Conservation (phyloP, 495 filamentous ascomycete species). For the Penicillium nucicola region DNA sequence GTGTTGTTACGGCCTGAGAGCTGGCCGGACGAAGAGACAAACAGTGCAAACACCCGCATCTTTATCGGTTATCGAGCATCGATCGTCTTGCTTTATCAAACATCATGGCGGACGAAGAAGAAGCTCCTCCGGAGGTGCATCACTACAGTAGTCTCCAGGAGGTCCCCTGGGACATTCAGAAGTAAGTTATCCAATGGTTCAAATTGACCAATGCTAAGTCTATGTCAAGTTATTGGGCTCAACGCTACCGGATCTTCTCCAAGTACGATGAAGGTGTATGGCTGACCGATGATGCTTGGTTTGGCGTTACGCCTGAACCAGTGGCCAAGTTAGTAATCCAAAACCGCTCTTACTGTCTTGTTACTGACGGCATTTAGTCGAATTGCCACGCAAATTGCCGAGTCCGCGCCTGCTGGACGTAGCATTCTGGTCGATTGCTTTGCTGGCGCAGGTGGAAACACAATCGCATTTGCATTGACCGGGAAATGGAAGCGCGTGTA, state of each 20-base stretch:
- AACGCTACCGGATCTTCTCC: slow-evolving; percentile 80
- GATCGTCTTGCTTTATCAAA: slow-evolving; percentile 8
- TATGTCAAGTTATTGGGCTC: slow-evolving; percentile 72
- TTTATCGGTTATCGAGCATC: slow-evolving; percentile 22
- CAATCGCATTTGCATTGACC: slow-evolving; percentile 86
- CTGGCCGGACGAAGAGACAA: slow-evolving; percentile 20
- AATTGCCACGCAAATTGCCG: slow-evolving; percentile 71
- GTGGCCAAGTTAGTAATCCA: slow-evolving; percentile 63
- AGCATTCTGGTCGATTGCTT: slow-evolving; percentile 79
- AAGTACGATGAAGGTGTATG: slow-evolving; percentile 79
- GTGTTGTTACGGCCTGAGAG: slow-evolving; percentile 12
- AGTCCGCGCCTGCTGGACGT: slow-evolving; percentile 47
- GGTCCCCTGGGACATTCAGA: slow-evolving; percentile 74
- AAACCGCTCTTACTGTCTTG: background rate
- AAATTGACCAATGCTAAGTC: slow-evolving; percentile 12
- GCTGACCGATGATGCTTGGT: slow-evolving; percentile 93
- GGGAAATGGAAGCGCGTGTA: slow-evolving; percentile 76
- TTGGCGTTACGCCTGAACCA: slow-evolving; percentile 89
- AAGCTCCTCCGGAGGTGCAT: slow-evolving; percentile 46
- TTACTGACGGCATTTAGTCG: slow-evolving; percentile 44
- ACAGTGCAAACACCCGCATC: slow-evolving; percentile 27
- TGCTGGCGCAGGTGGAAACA: slow-evolving; percentile 87
- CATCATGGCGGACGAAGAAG: slow-evolving; percentile 33
- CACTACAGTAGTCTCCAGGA: slow-evolving; percentile 62
- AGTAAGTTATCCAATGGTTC: slow-evolving; percentile 41